Conservation (phyloP, 2,329 filamentous ascomycete species). For the Raffaelea ambrosiae region DNA sequence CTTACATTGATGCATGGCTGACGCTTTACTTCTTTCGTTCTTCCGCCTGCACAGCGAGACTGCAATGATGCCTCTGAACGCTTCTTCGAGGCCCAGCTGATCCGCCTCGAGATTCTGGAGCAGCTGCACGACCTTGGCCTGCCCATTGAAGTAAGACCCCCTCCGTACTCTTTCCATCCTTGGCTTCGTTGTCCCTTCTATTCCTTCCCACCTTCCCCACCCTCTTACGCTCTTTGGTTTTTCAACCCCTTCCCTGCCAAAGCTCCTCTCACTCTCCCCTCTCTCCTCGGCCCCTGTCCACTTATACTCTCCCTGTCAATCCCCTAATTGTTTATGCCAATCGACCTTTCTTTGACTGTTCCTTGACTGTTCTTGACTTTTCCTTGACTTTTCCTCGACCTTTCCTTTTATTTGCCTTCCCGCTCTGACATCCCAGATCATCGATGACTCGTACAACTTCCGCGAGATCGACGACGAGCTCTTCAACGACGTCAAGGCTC, state of each 20-base stretch:
- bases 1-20: too few species aligned
- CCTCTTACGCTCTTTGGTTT: not conserved
- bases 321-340: too few species aligned
- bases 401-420: not conserved
- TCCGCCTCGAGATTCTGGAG: conserved; percentile 35
- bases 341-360: not conserved
- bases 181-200: conserved; percentile 6
- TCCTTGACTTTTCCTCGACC: too few species aligned
- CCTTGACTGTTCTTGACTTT: not conserved
- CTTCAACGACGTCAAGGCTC: conserved; percentile 12
- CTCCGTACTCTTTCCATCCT: conserved; percentile 12
- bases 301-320: too few species aligned
- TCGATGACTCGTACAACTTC: conserved; percentile 13
- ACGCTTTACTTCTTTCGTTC: too few species aligned
- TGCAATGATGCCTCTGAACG: conserved; percentile 28
- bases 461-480: conserved; percentile 11
- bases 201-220: not conserved
- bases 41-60: conserved; percentile 11
- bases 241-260: too few species aligned
- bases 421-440: conserved; percentile 6
- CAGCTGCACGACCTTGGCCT: conserved; percentile 33
- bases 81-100: conserved; percentile 36
- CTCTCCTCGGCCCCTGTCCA: too few species aligned
- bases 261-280: too few species aligned
- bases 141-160: conserved; percentile 37